Evolutionary conservation across 2,329 filamentous ascomycete genomes (phyloP).

Genomic region (Graphilbum sp.): DNA sequence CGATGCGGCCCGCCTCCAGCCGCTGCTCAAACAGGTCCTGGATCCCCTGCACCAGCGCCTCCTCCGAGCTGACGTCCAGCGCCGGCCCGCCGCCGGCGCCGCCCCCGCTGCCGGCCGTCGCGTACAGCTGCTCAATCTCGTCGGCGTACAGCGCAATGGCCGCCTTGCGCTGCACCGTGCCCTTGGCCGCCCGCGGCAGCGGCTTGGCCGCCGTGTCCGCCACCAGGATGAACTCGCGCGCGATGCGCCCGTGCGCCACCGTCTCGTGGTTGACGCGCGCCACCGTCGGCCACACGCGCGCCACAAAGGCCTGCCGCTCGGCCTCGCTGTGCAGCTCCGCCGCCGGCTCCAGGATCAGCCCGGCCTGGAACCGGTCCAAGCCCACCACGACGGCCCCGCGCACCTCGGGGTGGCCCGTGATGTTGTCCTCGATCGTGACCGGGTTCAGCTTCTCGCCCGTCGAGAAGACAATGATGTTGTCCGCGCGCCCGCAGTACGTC

Average conservation of each 20-base stretch:
- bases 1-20: conserved; percentile 13
- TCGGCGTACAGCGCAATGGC: conserved; percentile 15
- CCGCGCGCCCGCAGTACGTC: conserved; percentile 18
- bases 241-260: conserved; percentile 29
- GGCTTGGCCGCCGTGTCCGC: conserved; percentile 21
- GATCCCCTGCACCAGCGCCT: conserved; percentile 16
- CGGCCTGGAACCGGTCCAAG: conserved; percentile 26
- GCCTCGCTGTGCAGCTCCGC: background rate
- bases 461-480: conserved; percentile 33
- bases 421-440: conserved; percentile 23
- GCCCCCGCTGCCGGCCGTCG: too few species aligned
- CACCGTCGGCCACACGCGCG: conserved; percentile 26
- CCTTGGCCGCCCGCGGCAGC: conserved; percentile 27
- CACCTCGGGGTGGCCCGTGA: conserved; percentile 22
- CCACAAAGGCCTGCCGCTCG: conserved; percentile 17
- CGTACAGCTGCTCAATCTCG: conserved; percentile 1
- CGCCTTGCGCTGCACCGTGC: conserved; percentile 24
- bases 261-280: conserved; percentile 24
- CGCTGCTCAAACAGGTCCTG: conserved; percentile 14
- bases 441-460: conserved; percentile 36
- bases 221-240: conserved; percentile 21
- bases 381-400: conserved; percentile 29
- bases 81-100: background rate
- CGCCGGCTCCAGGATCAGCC: conserved; percentile 25
- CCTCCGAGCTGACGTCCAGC: conserved; percentile 13